Conservation (phyloP, 2,329 filamentous ascomycete species). For the Stachybotrys chlorohalonatus region DNA sequence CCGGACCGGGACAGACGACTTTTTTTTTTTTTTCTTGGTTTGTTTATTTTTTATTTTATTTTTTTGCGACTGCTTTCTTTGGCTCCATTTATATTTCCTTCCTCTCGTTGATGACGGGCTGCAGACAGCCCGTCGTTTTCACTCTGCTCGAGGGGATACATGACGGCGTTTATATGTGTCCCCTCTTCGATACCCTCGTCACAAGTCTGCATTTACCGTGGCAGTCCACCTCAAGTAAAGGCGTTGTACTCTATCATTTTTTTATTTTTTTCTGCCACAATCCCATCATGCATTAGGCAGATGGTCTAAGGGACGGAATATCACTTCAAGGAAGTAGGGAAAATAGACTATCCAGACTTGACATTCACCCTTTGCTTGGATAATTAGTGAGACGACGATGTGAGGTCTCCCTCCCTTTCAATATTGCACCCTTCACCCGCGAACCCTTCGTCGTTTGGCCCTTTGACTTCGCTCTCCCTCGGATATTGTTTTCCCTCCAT, state of each 20-base stretch:
- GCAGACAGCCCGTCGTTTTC: background rate
- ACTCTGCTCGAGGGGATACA: conserved; percentile 10
- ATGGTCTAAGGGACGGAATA: no score
- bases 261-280: no score
- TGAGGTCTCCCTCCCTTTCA: background rate
- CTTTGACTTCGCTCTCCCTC: background rate
- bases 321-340: no score
- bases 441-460: background rate
- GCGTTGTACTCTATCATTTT: conserved; percentile 5
- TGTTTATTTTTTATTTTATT: conserved; percentile 3
- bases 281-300: no score
- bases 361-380: no score
- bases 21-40: conserved; percentile 1
- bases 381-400: no score
- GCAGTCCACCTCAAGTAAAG: conserved; percentile 10
- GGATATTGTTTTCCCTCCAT: background rate
- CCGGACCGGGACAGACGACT: background rate
- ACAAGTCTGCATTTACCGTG: conserved; percentile 17
- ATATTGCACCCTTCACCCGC: background rate
- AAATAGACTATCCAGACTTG: no score
- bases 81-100: conserved; percentile 4
- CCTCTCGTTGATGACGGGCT: conserved; percentile 3
- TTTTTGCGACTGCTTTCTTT: background rate
- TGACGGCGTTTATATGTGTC: conserved; percentile 18
- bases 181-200: conserved; percentile 23